Conservation (phyloP, 192 early-diverging fungal genomes). For the Diversispora epigaea region DNA sequence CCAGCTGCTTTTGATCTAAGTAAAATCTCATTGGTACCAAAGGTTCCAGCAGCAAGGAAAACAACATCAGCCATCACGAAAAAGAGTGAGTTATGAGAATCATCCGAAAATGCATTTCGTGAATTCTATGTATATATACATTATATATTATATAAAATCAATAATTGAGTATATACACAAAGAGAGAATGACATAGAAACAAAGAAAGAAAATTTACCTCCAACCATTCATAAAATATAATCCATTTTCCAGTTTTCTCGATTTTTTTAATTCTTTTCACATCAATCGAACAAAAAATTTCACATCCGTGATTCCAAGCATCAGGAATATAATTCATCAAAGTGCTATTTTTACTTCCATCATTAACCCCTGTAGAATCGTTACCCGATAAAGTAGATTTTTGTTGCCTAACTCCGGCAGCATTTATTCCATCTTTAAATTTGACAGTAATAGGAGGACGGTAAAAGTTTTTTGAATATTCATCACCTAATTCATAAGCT, state of each 20-base stretch:
- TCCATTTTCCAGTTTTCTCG: conserved; percentile 34
- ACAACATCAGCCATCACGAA: conserved; percentile 49
- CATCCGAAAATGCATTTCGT: neutral
- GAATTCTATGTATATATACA: conserved; percentile 1
- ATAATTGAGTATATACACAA: neutral
- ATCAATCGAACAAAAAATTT: conserved; percentile 42
- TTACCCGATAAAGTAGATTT: conserved; percentile 44
- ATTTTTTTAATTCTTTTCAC: conserved; percentile 42
- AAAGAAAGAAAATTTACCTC: conserved; percentile 19
- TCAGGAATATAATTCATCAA: conserved; percentile 52
- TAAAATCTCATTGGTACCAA: conserved; percentile 46
- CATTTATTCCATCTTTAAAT: conserved; percentile 44
- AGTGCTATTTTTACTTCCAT: conserved; percentile 49
- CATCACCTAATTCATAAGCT: conserved; percentile 35
- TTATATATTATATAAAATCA: neutral
- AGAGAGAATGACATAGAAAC: neutral
- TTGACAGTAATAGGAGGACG: conserved; percentile 43
- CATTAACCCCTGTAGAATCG: conserved; percentile 47
- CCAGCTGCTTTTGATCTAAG: conserved; percentile 41
- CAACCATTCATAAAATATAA: conserved; percentile 51
- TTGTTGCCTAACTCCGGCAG: conserved; percentile 44
- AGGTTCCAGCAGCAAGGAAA: conserved; percentile 45
- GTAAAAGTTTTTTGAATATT: conserved; percentile 38
- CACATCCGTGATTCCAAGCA: conserved; percentile 52
- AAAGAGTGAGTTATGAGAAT: conserved; percentile 28